Base-by-base conservation (phyloP, 2,329 filamentous ascomycete species). In the Ophiostoma ips region DNA sequence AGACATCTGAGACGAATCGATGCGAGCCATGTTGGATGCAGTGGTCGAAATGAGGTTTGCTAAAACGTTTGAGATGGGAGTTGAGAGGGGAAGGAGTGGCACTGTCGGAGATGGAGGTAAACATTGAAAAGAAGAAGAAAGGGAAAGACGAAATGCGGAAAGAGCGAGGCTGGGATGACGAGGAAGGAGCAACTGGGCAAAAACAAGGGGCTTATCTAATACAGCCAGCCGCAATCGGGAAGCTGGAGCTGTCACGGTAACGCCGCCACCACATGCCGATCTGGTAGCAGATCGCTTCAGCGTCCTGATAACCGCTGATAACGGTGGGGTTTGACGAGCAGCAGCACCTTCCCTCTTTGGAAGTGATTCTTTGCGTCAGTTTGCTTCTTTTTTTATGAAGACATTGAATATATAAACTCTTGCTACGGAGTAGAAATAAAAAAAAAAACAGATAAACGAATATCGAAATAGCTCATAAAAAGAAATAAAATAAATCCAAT, bases 141-240 rank as follows among this genome's bases (percentile, higher is more conserved):
- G 11, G 3, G 13, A 7, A 13, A 30, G 5, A 11, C 10, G n/a
- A n/a, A 24, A 43, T 11, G n/a, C 16, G 16, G 21, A 41, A n/a
- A n/a, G n/a, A n/a, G 8, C 24, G 24, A 28, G 24, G 24, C 24
- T 28, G 24, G 24, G 15, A 13, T 28, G 38, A 41, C 9, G 5
- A 38, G 16, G 15, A n/a, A 28, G 10, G 21, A 3, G 15, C 12
- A 4, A 24, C 5, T 43, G n/a, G 16, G 34, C 8, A 37, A 24
- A 37, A 44, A 40, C 33, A 30, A 31, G 48, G 48, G 21, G 43
- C 40, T 43, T 43, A 43, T 43, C 40, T 43, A 11, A 43, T 21
- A 43, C 24, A 9, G 24, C n/a, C 38, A 41, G 38, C 38, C 38
- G 38, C 21, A 43, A 43, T 31, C n/a, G 40, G 19, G 30, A 43